Base-by-base conservation (phyloP, 768 basidiomycete genomes). In the Pholiota molesta region DNA sequence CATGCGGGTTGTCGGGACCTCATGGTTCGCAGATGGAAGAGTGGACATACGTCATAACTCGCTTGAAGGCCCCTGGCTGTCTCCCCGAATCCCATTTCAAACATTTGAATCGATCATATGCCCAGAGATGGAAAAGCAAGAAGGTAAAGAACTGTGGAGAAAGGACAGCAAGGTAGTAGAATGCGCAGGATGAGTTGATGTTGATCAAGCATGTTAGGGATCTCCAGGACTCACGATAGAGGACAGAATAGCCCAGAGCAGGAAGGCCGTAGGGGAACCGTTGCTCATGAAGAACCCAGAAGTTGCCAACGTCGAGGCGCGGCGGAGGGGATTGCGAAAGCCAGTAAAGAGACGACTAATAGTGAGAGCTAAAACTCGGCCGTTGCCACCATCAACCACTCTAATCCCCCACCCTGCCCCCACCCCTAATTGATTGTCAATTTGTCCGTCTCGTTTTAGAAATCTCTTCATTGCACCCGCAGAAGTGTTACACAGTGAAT, bases 31-130 rank as follows among this genome's bases (percentile, higher is more conserved):
- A 55, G 33, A 39, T 45, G 49, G 61, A 26, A 52, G 35, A 40
- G 19, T 35, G 45, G 40, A 79, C 86, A 70, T 70, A 92, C 90
- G 90, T 94, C 92, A 94, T 94, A 70, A 94, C 82, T 55, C 93
- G 83, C 76, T 90, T 93, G 83, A 94, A 94, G 13, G 92, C 86
- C 59, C 92, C 92, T 60, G 89, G 90, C 71, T 91, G 90, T 56
- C 90, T 81, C 35, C 90, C 90, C 14, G 86, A 81, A 70, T 86
- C 81, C 90, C 91, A 92, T 73, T 78, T 82, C 51, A 92, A 74
- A 73, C 92, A 92, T 63, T 86, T 81, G 74, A 92, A 90, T 62
- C 75, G 81, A 75, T 94, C 92, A 68, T 92, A 94, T 64, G 77
- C 79, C 89, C 90, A 94, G n/a, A 94, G 81, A 72, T 94, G 92